Base-by-base conservation (phyloP, 2,329 filamentous ascomycete species). In the Claviceps lovelessii region DNA sequence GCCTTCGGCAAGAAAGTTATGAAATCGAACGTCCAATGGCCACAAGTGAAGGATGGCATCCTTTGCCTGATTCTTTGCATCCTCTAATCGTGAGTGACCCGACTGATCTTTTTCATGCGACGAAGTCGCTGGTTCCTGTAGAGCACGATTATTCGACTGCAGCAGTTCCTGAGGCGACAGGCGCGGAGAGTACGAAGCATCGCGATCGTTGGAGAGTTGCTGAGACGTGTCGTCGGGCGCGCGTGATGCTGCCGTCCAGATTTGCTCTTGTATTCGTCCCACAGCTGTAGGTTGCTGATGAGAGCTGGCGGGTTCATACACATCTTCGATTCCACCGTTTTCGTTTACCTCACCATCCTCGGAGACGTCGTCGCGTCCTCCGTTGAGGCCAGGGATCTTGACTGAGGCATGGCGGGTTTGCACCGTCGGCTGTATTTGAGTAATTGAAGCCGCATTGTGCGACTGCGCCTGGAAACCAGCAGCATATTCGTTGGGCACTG, bases 291-390 rank as follows among this genome's bases (percentile, higher is more conserved):
- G 10, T 37, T 51, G 47, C 19, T 51, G 47, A 10, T 44, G 42
- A 19, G 54, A 51, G 17, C 60, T 58, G 15, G 53, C 56, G 10
- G 76, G 73, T 51, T 79, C 76, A 57, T 81, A 81, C 2, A 76
- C 61, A 60, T 81, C 77, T 51, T 81, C 77, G 51, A 77, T 74
- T 61, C 85, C 82, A 45, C 53, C 54, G 19, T 76, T 79, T 61
- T 91, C 88, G 58, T 81, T 86, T 35, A 93, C 67, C 66, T 94
- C 88, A 17, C 86, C 87, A 62, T 94, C 88, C 63, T 93, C 87
- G 49, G 63, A 60, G 42, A 63, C 62, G 7, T 60, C 59, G 35
- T 58, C 57, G 10, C 39, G 52, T 5, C n/a, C 33, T 7, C 41
- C 48, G 7, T 35, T 39, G 35, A 53, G 54, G 31, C 54, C 56